These are phyloP conservation scores for Phytopythium sindhum DNA, from an alignment of 352 stramenopile species.

Conservation along the genomic window DNA sequence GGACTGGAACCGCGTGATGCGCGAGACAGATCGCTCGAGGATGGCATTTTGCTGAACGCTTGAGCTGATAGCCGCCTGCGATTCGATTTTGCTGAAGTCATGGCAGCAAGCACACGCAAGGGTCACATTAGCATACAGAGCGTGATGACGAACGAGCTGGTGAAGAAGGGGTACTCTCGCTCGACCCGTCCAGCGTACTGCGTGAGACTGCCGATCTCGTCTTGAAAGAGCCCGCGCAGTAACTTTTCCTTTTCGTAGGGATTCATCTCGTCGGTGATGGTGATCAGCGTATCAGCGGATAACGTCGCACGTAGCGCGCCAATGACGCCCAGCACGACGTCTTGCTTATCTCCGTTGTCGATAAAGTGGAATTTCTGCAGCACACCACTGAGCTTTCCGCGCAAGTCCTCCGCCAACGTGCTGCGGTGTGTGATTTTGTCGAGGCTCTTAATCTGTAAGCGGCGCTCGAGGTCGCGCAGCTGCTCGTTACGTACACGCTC, in stretches of 20 bases:
- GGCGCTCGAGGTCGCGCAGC: constrained; percentile 46
- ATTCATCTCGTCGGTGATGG: constrained; percentile 52
- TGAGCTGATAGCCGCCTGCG: constrained; percentile 42
- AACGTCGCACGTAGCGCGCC: constrained; percentile 44
- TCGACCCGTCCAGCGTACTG: constrained; percentile 31
- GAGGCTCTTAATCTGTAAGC: constrained; percentile 45
- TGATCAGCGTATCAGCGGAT: constrained; percentile 37
- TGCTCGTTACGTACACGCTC: constrained; percentile 31
- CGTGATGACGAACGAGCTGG: too few species aligned
- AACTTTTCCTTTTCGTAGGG: constrained; percentile 58
- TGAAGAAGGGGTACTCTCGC: too few species aligned
- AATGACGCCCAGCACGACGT: constrained; percentile 46
- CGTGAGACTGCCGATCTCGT: constrained; percentile 51
- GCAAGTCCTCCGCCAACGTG: constrained; percentile 39
- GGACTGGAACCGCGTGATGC: constrained; percentile 59
- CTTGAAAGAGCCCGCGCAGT: constrained; percentile 41
- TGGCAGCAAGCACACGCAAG: background rate
- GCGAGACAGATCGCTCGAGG: constrained; percentile 46
- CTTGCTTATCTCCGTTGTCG: constrained; percentile 50
- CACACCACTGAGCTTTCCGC: constrained; percentile 42
- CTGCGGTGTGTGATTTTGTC: constrained; percentile 52
- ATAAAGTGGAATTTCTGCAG: constrained; percentile 63
- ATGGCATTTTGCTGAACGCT: constrained; percentile 60
- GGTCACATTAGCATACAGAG: background rate
- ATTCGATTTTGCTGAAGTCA: constrained; percentile 41